These are phyloP conservation scores for Spiraea crenata DNA, from an alignment of 331 rosid species.

Conservation along the genomic window DNA sequence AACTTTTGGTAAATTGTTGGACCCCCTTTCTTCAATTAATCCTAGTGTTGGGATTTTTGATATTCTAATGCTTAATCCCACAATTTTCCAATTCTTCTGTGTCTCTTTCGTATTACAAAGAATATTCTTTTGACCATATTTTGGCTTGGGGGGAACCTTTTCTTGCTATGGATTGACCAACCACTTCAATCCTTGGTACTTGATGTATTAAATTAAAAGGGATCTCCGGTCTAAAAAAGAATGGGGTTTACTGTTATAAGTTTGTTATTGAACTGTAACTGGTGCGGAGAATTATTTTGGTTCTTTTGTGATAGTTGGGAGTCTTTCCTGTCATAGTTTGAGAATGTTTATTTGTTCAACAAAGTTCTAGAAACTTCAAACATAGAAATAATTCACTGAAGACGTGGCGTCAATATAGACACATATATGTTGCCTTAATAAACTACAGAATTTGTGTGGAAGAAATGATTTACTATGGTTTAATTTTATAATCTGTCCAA, in stretches of 20 bases:
- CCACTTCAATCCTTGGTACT: slow-evolving; percentile 4
- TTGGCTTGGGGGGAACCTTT: neutral
- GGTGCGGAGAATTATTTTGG: neutral
- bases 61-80: neutral
- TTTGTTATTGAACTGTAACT: neutral
- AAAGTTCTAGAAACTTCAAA: neutral
- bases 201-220: neutral
- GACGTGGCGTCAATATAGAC: neutral
- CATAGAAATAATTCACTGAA: neutral
- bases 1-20: neutral
- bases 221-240: neutral
- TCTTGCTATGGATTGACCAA: neutral
- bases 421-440: neutral
- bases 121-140: neutral
- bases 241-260: neutral
- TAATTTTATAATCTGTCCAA: neutral
- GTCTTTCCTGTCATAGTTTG: neutral
- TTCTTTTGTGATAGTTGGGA: neutral
- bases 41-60: neutral
- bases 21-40: neutral
- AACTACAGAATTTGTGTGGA: neutral
- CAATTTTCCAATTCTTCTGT: neutral
- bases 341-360: neutral
- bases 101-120: neutral
- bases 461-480: neutral